Percentiles rank a stretch among this genome's conserved stretches.
Conservation (phyloP, 2,329 filamentous ascomycete genomes). For the Plectosphaerella sp. region DNA sequence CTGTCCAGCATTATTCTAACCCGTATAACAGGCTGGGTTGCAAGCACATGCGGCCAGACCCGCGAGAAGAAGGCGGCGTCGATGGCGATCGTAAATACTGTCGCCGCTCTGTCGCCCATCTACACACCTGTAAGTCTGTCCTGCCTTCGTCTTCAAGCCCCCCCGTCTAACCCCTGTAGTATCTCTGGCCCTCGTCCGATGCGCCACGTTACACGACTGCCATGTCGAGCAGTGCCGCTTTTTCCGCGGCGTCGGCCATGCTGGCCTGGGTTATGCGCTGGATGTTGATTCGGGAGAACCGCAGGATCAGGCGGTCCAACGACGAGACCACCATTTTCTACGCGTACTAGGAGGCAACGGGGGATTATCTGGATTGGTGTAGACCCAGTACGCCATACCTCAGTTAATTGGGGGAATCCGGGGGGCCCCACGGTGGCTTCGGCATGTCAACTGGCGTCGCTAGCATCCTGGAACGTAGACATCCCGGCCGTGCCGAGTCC, state of each 20-base stretch:
- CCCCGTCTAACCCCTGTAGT: slow-evolving; percentile 10
- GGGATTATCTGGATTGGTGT: too few species aligned
- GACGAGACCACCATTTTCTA: slow-evolving; percentile 8
- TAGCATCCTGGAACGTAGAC: too few species aligned
- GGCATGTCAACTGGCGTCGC: too few species aligned
- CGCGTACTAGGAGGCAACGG: slow-evolving; percentile 4
- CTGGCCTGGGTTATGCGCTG: slow-evolving; percentile 16
- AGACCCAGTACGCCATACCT: too few species aligned
- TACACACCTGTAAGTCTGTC: slow-evolving; percentile 10
- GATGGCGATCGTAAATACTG: slow-evolving; percentile 22
- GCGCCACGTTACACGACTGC: slow-evolving; percentile 32
- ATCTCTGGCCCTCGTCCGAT: slow-evolving; percentile 32
- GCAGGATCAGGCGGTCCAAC: slow-evolving; percentile 11
- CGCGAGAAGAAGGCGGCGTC: slow-evolving; percentile 33
- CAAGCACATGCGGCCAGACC: slow-evolving; percentile 29
- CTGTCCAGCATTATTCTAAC: slow-evolving; percentile 27
- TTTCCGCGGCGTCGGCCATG: slow-evolving; percentile 15
- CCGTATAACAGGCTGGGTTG: slow-evolving; percentile 27
- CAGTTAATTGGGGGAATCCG: too few species aligned
- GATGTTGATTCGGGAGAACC: slow-evolving; percentile 17
- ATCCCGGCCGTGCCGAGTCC: too few species aligned
- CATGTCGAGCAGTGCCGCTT: slow-evolving; percentile 18
- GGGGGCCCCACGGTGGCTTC: too few species aligned
- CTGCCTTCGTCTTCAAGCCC: background rate
- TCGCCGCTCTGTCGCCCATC: slow-evolving; percentile 12